phyloP scores from a whole-genome alignment of 2,329 filamentous ascomycete species.

The Leptographium lundbergii region DNA sequence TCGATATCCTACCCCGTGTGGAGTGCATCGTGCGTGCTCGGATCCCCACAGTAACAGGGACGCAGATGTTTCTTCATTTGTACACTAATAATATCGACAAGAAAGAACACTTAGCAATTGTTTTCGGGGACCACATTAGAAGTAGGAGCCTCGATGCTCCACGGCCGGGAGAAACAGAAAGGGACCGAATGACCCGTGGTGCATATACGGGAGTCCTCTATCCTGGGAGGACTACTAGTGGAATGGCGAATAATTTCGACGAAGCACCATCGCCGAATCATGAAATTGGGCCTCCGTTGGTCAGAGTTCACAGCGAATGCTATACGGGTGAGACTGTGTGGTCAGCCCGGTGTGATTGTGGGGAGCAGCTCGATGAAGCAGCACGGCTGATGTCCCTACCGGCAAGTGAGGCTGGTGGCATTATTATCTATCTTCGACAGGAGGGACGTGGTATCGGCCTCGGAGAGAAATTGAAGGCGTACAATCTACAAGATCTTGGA shows the following conservation, averaged over 20 bases:
- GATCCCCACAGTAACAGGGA: constrained; percentile 82
- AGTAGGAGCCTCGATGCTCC: constrained; percentile 58
- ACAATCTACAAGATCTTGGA: constrained; percentile 92
- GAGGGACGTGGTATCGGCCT: constrained; percentile 93
- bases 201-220: constrained; percentile 83
- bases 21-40: constrained; percentile 87
- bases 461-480: constrained; percentile 92
- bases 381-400: constrained; percentile 81
- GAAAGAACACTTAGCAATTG: constrained; percentile 94
- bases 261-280: not conserved
- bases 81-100: constrained; percentile 88
- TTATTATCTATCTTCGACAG: constrained; percentile 91
- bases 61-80: constrained; percentile 93
- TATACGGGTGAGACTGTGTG: constrained; percentile 98
- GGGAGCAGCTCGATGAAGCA: constrained; percentile 93
- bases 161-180: constrained; percentile 66
- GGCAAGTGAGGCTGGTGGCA: constrained; percentile 53
- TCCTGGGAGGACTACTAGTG: constrained; percentile 70
- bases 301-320: constrained; percentile 94
- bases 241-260: constrained; percentile 25
- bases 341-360: constrained; percentile 95
- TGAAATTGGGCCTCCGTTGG: constrained; percentile 47
- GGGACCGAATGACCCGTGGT: constrained; percentile 85
- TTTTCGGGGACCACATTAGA: constrained; percentile 81
- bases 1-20: constrained; percentile 69